Evolutionary conservation across 2,329 filamentous ascomycete genomes (phyloP).

Genomic region (Xylariaceae sp.): DNA sequence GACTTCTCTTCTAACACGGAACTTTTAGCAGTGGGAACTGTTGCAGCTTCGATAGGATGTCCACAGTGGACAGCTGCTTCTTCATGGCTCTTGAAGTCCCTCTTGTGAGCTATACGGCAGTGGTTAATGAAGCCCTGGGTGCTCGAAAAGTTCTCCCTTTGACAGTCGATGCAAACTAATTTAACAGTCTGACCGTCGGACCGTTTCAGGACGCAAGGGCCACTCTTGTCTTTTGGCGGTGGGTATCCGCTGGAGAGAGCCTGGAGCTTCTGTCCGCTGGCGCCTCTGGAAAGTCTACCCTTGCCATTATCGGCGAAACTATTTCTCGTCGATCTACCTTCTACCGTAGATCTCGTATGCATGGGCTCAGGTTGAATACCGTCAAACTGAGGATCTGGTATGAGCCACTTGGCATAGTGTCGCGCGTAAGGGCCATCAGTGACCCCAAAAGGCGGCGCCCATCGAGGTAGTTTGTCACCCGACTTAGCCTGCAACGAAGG

Average conservation of each 20-base stretch:
- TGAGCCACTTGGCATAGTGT: constrained; percentile 93
- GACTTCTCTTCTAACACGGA: constrained; percentile 42
- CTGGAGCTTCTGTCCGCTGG: constrained; percentile 59
- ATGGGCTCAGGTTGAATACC: constrained; percentile 49
- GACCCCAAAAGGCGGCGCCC: constrained; percentile 85
- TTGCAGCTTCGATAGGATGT: constrained; percentile 69
- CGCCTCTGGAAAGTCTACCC: constrained; percentile 45
- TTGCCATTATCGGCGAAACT: constrained; percentile 57
- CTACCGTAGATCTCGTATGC: constrained; percentile 44
- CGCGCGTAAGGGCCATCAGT: constrained; percentile 87
- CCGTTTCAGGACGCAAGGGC: constrained; percentile 78
- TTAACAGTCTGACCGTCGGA: constrained; percentile 84
- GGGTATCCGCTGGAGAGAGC: constrained; percentile 66
- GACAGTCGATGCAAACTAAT: constrained; percentile 82
- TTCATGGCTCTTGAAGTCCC: constrained; percentile 93
- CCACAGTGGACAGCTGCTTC: constrained; percentile 86
- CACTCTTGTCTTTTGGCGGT: constrained; percentile 71
- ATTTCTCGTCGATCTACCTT: constrained; percentile 76
- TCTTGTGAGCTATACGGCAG: constrained; percentile 89
- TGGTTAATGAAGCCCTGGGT: constrained; percentile 99
- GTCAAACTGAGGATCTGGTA: constrained; percentile 84
- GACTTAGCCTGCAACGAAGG: constrained; percentile 58
- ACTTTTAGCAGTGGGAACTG: constrained; percentile 29
- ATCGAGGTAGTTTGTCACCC: constrained; percentile 63
- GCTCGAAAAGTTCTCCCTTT: constrained; percentile 87